phyloP scores from a whole-genome alignment of 371 early-diverging fungal species.

The Syncephalastrum contaminatum region DNA sequence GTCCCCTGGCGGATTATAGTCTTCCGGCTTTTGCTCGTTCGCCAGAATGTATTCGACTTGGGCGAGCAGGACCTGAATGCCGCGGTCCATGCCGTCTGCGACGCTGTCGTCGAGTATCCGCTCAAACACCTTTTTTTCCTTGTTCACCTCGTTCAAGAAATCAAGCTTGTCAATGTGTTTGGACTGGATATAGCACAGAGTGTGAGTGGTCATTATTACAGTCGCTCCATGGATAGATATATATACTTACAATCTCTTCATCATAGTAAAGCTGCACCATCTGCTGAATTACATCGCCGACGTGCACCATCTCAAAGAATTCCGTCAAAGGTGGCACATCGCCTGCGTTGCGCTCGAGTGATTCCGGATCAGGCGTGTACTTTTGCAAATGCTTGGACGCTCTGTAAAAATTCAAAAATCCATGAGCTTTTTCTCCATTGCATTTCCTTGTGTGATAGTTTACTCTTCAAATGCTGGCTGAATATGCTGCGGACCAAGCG shows the following conservation, averaged over 20 bases:
- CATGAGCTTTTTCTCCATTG: not conserved
- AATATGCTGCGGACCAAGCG: slow-evolving; percentile 65
- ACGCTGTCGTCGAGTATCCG: slow-evolving; percentile 79
- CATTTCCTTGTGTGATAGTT: slow-evolving; percentile 7
- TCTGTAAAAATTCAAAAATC: slow-evolving; percentile 22
- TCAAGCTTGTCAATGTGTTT: slow-evolving; percentile 78
- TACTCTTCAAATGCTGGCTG: slow-evolving; percentile 67
- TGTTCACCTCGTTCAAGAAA: slow-evolving; percentile 78
- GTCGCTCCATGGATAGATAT: too few relatives aligned
- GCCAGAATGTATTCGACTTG: slow-evolving; percentile 76
- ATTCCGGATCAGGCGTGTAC: slow-evolving; percentile 47
- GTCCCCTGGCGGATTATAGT: slow-evolving; percentile 68
- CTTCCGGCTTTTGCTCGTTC: slow-evolving; percentile 59
- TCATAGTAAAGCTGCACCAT: slow-evolving; percentile 87
- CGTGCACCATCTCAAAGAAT: slow-evolving; percentile 86
- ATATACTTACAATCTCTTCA: slow-evolving; percentile 54
- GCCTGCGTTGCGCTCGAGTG: slow-evolving; percentile 17
- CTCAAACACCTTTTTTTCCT: slow-evolving; percentile 84
- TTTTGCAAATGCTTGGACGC: slow-evolving; percentile 58
- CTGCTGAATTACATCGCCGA: slow-evolving; percentile 85
- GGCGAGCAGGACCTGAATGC: slow-evolving; percentile 75
- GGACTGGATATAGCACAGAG: slow-evolving; percentile 9
- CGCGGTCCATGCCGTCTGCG: slow-evolving; percentile 83
- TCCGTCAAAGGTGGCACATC: slow-evolving; percentile 61
- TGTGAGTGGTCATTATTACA: too few relatives aligned